These are phyloP conservation scores for Diaporthe batatas DNA, from an alignment of 2,329 filamentous ascomycete genomes.

Conservation along the genomic window DNA sequence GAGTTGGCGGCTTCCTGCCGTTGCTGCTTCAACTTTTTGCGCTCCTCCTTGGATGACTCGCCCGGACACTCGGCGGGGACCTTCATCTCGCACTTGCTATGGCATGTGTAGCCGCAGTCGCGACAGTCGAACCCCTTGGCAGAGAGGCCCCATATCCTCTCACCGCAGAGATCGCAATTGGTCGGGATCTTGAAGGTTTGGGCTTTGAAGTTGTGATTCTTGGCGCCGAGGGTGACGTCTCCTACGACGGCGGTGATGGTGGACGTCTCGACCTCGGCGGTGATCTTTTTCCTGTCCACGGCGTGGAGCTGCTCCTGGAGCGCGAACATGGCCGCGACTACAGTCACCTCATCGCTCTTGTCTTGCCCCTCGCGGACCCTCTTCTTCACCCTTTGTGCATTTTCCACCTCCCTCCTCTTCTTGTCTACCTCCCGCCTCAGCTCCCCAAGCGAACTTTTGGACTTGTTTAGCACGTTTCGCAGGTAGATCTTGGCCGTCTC, in stretches of 20 bases:
- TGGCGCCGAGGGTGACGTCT: slow-evolving; percentile 90
- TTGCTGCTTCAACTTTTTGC: slow-evolving; percentile 90
- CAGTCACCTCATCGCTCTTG: slow-evolving; percentile 87
- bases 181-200: slow-evolving; percentile 99
- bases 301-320: slow-evolving; percentile 89
- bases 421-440: slow-evolving; percentile 86
- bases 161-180: slow-evolving; percentile 96
- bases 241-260: slow-evolving; percentile 94
- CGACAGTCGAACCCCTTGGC: slow-evolving; percentile 97
- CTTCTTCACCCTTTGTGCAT: slow-evolving; percentile 79
- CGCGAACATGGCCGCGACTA: slow-evolving; percentile 85
- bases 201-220: slow-evolving; percentile 98
- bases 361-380: slow-evolving; percentile 86
- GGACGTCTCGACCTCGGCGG: slow-evolving; percentile 91
- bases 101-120: slow-evolving; percentile 97
- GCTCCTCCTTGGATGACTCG: slow-evolving; percentile 93
- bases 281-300: slow-evolving; percentile 84
- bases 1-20: slow-evolving; percentile 83
- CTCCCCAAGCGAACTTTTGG: slow-evolving; percentile 85
- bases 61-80: slow-evolving; percentile 96
- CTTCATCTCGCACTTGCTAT: slow-evolving; percentile 99
- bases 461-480: slow-evolving; percentile 91
- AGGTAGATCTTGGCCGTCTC: slow-evolving; percentile 90
- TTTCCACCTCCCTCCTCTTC: slow-evolving; percentile 87
- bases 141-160: slow-evolving; percentile 96